These are phyloP conservation scores for Rhynchospora tenuis DNA, from an alignment of 176 grass and related monocot species.

Conservation along the genomic window DNA sequence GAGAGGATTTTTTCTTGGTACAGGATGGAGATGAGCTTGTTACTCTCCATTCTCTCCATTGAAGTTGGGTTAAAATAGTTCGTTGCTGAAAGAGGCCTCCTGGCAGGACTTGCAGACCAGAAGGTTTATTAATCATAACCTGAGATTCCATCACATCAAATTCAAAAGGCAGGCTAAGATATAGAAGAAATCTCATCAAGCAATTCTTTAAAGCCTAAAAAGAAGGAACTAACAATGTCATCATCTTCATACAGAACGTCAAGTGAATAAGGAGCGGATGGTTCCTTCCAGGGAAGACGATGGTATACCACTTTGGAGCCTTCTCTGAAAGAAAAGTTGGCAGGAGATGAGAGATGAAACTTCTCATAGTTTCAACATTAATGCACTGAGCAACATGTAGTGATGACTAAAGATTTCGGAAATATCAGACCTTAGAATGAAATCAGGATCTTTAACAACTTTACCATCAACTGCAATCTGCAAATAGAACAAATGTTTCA, in stretches of 20 bases:
- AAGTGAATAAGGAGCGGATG: slow-evolving; percentile 50
- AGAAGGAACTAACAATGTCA: slow-evolving; percentile 54
- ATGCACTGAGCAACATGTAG: neutral
- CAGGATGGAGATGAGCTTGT: neutral
- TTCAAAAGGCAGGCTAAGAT: too few relatives aligned
- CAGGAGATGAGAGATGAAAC: neutral
- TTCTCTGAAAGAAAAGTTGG: slow-evolving; percentile 39
- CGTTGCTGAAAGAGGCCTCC: slow-evolving; percentile 92
- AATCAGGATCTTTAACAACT: slow-evolving; percentile 52
- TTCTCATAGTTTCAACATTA: neutral
- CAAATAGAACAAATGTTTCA: slow-evolving; percentile 9
- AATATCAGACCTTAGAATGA: slow-evolving; percentile 36
- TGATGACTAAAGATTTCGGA: neutral
- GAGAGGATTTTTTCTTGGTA: slow-evolving; percentile 26
- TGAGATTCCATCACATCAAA: slow-evolving; percentile 26
- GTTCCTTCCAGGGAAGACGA: slow-evolving; percentile 79
- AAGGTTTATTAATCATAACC: slow-evolving; percentile 81
- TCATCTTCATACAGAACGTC: slow-evolving; percentile 91
- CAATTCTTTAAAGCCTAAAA: neutral
- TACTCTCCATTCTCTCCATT: slow-evolving; percentile 72
- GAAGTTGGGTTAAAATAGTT: slow-evolving; percentile 71
- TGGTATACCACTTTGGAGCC: slow-evolving; percentile 68
- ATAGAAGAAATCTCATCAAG: neutral
- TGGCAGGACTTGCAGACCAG: slow-evolving; percentile 91
- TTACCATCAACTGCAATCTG: slow-evolving; percentile 63